Conservation (phyloP, 768 basidiomycete species). For the Cystobasidium tubakii region DNA sequence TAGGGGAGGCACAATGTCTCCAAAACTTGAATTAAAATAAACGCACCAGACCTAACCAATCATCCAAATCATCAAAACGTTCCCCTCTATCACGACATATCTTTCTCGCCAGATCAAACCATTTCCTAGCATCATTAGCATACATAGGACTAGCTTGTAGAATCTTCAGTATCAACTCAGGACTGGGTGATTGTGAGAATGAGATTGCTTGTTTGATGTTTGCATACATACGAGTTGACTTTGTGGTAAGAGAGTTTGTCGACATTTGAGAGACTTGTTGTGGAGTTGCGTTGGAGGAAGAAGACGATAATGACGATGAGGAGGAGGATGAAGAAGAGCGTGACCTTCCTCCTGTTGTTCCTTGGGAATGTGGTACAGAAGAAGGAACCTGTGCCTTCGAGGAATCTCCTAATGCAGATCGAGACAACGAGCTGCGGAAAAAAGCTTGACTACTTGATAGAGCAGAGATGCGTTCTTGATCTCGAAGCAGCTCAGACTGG, state of each 20-base stretch:
- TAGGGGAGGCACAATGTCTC: background rate
- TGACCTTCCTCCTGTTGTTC: background rate
- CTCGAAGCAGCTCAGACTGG: slow-evolving; percentile 10
- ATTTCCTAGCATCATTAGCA: slow-evolving; percentile 13
- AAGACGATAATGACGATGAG: slow-evolving; percentile 8
- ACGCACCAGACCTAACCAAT: background rate
- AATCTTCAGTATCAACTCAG: background rate
- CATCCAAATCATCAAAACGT: slow-evolving; percentile 8
- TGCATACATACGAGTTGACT: background rate
- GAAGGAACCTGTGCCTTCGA: background rate
- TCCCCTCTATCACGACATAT: background rate
- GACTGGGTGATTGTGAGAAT: background rate
- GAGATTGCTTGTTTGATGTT: background rate
- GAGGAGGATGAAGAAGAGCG: slow-evolving; percentile 28
- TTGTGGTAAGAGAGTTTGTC: background rate
- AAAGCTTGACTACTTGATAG: background rate
- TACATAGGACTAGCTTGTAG: background rate
- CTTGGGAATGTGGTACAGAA: background rate
- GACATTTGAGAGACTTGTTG: slow-evolving; percentile 2
- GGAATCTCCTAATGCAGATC: background rate
- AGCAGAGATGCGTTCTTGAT: background rate
- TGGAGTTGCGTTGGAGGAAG: slow-evolving; percentile 1
- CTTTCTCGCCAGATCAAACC: background rate
- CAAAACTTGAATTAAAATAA: background rate
- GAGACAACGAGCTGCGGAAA: background rate